A percentile compares a stretch with the other conserved stretches of the same genome.
These are phyloP conservation scores for Mallotus repandus DNA, from an alignment of 441 rosid species.

Conservation along the genomic window DNA sequence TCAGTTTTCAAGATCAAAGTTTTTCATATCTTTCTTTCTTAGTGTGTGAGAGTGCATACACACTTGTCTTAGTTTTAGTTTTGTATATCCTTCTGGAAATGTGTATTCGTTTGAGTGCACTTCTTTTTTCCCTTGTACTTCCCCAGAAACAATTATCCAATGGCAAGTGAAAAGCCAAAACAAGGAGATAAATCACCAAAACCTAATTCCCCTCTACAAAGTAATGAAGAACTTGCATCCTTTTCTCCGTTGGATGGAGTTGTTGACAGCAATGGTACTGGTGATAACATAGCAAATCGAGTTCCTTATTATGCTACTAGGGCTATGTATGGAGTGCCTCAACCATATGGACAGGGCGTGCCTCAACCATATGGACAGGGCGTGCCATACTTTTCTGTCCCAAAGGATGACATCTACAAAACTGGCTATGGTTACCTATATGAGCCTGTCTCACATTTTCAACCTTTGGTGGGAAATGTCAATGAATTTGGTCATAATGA, in stretches of 20 bases:
- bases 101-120: neutral
- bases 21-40: neutral
- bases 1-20: too few relatives aligned
- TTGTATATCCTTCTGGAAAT: constrained; percentile 11
- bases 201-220: constrained; percentile 8
- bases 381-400: constrained; percentile 2
- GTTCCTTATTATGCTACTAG: neutral
- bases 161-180: constrained; percentile 25
- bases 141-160: constrained; percentile 11
- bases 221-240: constrained; percentile 12
- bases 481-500: constrained; percentile 1
- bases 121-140: neutral
- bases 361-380: constrained; percentile 13
- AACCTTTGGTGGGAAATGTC: constrained; percentile 1
- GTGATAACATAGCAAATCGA: neutral
- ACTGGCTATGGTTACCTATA: constrained; percentile 7
- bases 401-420: constrained; percentile 1
- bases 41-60: neutral
- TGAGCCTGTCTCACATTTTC: constrained; percentile 9
- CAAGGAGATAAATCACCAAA: constrained; percentile 14
- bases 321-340: constrained; percentile 12
- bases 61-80: neutral
- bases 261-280: constrained; percentile 14
- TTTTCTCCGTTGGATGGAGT: constrained; percentile 12
- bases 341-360: too few relatives aligned